Evolutionary conservation across 768 basidiomycete genomes (phyloP).

Genomic region (Rubroboletus satanas): DNA sequence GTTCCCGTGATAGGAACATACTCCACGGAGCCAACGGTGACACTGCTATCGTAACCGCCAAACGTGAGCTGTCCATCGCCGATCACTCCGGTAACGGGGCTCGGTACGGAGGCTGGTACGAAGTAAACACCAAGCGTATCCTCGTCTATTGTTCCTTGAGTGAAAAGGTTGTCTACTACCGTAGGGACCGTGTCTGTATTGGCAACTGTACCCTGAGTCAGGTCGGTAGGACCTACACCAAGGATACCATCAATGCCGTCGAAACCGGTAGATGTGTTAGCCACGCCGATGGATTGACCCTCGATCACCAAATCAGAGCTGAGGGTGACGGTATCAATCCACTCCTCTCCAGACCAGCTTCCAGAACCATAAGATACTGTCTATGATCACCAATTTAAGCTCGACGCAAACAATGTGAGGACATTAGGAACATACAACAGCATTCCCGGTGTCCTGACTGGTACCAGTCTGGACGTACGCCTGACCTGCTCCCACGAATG

Average conservation of each 20-base stretch:
- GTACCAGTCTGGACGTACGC: conserved; percentile 8
- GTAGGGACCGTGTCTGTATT: conserved; percentile 24
- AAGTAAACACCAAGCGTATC: conserved; percentile 33
- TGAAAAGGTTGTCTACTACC: conserved; percentile 33
- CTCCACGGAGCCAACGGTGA: conserved; percentile 7
- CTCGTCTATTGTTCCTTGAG: conserved; percentile 24
- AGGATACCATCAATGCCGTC: conserved; percentile 37
- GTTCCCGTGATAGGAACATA: conserved; percentile 25
- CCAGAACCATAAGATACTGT: conserved; percentile 3
- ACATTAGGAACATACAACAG: conserved; percentile 11
- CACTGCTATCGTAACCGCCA: conserved; percentile 19
- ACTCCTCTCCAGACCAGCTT: conserved; percentile 11
- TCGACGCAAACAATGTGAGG: not conserved
- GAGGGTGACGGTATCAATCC: conserved; percentile 9
- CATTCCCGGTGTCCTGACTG: conserved; percentile 19
- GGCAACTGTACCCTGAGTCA: conserved; percentile 27
- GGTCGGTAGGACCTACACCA: conserved; percentile 32
- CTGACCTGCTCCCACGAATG: conserved; percentile 22
- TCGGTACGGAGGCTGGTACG: conserved; percentile 10
- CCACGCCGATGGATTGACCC: conserved; percentile 36
- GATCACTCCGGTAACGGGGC: not conserved
- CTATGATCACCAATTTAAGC: not conserved
- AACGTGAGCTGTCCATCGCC: conserved; percentile 26
- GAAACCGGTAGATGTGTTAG: conserved; percentile 24
- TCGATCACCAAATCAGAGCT: not conserved